Evolutionary conservation across 257 asterid species (phyloP).

Genomic region (Solanum tarapatanum): DNA sequence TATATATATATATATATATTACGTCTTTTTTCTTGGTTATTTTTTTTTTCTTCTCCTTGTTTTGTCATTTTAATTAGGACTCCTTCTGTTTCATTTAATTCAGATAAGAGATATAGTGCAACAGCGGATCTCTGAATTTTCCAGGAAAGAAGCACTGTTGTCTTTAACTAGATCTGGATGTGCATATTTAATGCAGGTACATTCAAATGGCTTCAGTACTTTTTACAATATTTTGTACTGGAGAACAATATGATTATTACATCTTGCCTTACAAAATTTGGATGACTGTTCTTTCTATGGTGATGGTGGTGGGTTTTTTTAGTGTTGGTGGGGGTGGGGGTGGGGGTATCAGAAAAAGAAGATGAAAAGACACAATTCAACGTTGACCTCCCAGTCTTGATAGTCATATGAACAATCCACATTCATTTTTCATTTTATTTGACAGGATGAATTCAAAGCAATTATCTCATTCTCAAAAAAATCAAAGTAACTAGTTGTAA

Average conservation of each 20-base stretch:
- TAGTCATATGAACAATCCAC: not conserved
- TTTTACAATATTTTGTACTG: not conserved
- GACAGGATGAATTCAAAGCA: not conserved
- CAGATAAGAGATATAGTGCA: constrained; percentile 85
- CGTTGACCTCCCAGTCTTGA: not conserved
- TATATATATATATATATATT: not conserved
- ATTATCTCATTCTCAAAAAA: not conserved
- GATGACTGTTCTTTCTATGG: not conserved
- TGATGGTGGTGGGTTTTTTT: not conserved
- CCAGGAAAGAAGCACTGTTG: constrained; percentile 82
- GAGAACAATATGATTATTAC: not conserved
- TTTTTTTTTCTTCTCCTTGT: not conserved
- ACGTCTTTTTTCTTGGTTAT: not conserved
- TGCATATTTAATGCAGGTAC: constrained; percentile 95
- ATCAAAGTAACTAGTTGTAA: not conserved
- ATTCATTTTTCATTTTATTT: not conserved
- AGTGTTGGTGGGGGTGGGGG: too few species aligned
- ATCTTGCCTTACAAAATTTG: not conserved
- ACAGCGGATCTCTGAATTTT: constrained; percentile 78
- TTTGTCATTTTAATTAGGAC: not conserved
- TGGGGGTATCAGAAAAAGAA: not conserved
- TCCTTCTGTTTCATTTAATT: constrained; percentile 6
- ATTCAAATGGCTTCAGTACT: not conserved
- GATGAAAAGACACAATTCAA: not conserved
- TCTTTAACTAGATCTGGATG: constrained; percentile 97